These are phyloP conservation scores for Xylaria sp. DNA, from an alignment of 2,329 filamentous ascomycete genomes.

Conservation along the genomic window DNA sequence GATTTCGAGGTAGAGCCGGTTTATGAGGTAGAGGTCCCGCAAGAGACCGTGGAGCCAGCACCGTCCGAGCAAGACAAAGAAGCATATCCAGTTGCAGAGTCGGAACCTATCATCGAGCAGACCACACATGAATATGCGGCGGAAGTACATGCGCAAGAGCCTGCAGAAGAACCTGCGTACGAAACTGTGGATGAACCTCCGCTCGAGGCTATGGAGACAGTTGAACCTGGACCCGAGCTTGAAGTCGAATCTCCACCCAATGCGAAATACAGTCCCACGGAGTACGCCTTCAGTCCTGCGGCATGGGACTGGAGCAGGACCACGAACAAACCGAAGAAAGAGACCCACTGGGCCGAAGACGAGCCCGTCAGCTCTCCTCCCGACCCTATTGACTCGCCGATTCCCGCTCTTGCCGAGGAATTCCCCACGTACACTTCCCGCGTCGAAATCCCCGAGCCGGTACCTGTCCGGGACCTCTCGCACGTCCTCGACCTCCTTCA, in stretches of 20 bases:
- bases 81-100: neutral
- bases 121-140: neutral
- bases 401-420: neutral
- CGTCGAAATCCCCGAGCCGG: slow-evolving; percentile 2
- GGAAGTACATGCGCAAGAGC: neutral
- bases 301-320: neutral
- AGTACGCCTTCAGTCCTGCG: neutral
- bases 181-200: neutral
- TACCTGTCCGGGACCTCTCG: neutral
- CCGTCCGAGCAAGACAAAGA: neutral
- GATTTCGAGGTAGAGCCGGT: neutral
- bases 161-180: neutral
- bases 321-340: neutral
- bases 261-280: neutral
- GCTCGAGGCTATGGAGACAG: neutral
- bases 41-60: neutral
- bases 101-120: neutral
- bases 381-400: neutral
- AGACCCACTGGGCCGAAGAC: neutral
- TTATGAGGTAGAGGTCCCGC: neutral
- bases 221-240: neutral
- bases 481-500: neutral
- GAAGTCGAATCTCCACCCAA: neutral
- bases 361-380: neutral
- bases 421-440: neutral